Base-by-base conservation (phyloP, 805 yeast species). In the Wickerhamomyces hampshirensis region DNA sequence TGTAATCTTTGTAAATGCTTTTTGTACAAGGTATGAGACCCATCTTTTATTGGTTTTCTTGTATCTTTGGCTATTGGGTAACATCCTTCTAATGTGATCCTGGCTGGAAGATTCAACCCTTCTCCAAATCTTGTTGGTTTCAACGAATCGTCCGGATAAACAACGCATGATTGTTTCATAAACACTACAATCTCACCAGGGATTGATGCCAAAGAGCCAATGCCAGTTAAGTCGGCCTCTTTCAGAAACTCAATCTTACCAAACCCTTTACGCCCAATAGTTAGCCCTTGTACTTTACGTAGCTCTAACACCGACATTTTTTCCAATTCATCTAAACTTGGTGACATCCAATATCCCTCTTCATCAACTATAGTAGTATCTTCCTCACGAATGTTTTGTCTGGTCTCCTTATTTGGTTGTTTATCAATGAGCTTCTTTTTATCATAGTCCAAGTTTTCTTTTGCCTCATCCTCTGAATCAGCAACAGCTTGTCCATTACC, bases 311-410 rank as follows among this genome's bases (percentile, higher is more conserved):
- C 65, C 0, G 86, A 58, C 70, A 75, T 68, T 13, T 67, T 60
- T 37, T 73, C 69, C 35, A 93, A 63, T 33, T 78, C 78, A 5
- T 77, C 73, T 26, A 81, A 53, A 3, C 87, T 67, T 13, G 98
- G 98, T 5, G 84, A 75, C 36, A 80, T 81, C 85, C 93, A 93
- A 62, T 89, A 93, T 5, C 89, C 96, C 33, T 83, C 75, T 11
- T 77, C 79, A 34, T 81, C 54, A 19, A 46, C 40, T 27, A 30
- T 19, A 4, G 32, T 34, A n/a, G 35, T 38, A 15, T 38, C 41
- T 26, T 38, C 42, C 5, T 36, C 44, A 15, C 44, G 24, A 21
- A 21, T 11, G 11, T 21, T 21, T 8, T 21, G 24, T 8, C 7
- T 21, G 7, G 24, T 21, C 24, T 21, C 11, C 7, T n/a, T n/a